phyloP scores from a whole-genome alignment of 164 flowering plant genomes.

The Cinnamomum chago region DNA sequence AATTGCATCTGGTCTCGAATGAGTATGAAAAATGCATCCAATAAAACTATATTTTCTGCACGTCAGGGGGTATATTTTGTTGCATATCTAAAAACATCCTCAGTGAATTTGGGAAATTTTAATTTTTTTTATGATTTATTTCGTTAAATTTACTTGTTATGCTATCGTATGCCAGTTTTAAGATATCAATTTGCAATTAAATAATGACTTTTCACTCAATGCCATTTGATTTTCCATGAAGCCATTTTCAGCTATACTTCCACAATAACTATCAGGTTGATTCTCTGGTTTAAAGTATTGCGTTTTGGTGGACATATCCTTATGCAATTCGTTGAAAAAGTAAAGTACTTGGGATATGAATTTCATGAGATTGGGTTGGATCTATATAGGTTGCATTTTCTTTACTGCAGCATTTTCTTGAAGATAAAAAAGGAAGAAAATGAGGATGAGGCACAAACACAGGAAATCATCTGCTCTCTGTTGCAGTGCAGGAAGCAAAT shows the following conservation, averaged over 20 bases:
- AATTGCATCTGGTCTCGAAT: background rate
- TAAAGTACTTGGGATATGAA: constrained; percentile 17
- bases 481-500: constrained; percentile 89
- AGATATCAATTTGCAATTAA: too few relatives aligned
- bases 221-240: background rate
- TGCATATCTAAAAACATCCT: background rate
- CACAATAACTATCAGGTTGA: background rate
- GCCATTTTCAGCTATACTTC: background rate
- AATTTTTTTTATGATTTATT: too few relatives aligned
- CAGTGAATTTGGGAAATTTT: background rate
- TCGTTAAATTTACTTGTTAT: background rate
- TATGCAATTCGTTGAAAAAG: background rate
- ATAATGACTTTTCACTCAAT: background rate
- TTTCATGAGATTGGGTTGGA: constrained; percentile 29
- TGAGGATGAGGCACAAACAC: constrained; percentile 83
- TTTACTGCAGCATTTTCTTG: constrained; percentile 57
- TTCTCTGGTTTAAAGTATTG: background rate
- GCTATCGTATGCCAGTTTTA: background rate
- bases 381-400: constrained; percentile 8
- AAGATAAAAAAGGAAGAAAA: constrained; percentile 52
- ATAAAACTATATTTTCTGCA: background rate
- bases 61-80: background rate
- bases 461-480: constrained; percentile 69
- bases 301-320: background rate
- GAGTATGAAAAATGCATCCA: background rate